A percentile compares a stretch with the other conserved stretches of the same genome.
Evolutionary conservation across 2,329 filamentous ascomycete species (phyloP).

Genomic region (Fusarium sp.): DNA sequence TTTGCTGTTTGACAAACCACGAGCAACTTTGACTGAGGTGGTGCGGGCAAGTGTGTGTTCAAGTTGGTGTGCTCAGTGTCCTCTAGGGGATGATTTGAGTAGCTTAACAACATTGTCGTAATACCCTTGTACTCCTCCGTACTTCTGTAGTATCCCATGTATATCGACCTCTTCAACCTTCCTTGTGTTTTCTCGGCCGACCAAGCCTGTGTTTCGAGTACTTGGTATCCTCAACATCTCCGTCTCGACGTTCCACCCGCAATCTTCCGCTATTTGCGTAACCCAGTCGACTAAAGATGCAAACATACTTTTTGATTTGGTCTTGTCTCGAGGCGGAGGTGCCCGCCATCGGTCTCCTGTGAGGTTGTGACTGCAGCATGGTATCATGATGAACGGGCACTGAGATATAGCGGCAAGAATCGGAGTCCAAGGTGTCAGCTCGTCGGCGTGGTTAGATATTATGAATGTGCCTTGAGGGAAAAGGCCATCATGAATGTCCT

Average conservation of each 20-base stretch:
- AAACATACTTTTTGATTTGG: constrained; percentile 74
- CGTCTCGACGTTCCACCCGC: constrained; percentile 80
- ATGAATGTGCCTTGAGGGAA: constrained; percentile 86
- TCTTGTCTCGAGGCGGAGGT: constrained; percentile 60
- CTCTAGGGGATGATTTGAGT: constrained; percentile 55
- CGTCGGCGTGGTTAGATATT: constrained; percentile 96
- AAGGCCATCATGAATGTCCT: constrained; percentile 63
- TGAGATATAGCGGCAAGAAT: constrained; percentile 79
- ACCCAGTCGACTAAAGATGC: constrained; percentile 86
- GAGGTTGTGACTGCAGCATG: constrained; percentile 92
- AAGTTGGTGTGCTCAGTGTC: constrained; percentile 25
- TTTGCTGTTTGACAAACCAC: not conserved
- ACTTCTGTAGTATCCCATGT: constrained; percentile 56
- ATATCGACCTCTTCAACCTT: constrained; percentile 50
- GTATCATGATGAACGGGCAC: constrained; percentile 89
- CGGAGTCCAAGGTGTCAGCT: constrained; percentile 95
- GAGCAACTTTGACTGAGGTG: not conserved
- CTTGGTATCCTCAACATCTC: constrained; percentile 92
- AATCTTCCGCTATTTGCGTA: constrained; percentile 71
- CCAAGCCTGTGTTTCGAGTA: constrained; percentile 83
- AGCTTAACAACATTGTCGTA: constrained; percentile 69
- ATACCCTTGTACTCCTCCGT: constrained; percentile 67
- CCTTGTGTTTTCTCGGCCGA: constrained; percentile 67
- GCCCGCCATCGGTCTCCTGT: constrained; percentile 79
- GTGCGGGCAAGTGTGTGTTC: not conserved